These are phyloP conservation scores for slime mould (Dictyostelium discoideum) DNA, from an alignment of 78 protist genomes.

Conservation along the genomic window DNA sequence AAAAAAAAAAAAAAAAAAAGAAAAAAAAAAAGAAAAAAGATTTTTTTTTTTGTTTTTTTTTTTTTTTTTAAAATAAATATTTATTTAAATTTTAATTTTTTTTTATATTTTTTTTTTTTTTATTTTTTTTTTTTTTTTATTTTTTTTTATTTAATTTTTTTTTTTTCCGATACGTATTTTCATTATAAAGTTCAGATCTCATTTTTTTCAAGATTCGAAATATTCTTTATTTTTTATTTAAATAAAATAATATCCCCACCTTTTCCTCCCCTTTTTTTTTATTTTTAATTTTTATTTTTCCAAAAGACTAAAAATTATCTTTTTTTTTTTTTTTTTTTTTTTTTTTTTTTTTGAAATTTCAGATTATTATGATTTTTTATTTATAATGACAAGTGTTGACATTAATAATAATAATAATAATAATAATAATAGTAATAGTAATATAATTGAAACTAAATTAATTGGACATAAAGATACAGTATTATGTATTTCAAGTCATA, in stretches of 20 bases:
- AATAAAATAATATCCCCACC: not conserved
- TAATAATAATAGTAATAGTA: not conserved
- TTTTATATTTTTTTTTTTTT: too few species aligned
- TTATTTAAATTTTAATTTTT: too few species aligned
- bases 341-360: too few species aligned
- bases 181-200: not conserved
- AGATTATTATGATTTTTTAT: not conserved
- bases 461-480: slow-evolving; percentile 67
- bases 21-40: not conserved
- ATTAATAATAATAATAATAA: not conserved
- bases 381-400: not conserved
- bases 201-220: not conserved
- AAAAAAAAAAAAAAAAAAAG: not conserved
- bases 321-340: too few species aligned
- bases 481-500: slow-evolving; percentile 1
- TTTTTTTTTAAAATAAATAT: not conserved
- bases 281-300: too few species aligned
- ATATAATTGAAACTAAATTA: slow-evolving; percentile 23
- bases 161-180: not conserved
- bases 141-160: not conserved
- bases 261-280: too few species aligned
- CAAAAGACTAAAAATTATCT: too few species aligned
- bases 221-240: not conserved
- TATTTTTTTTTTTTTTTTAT: too few species aligned
- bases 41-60: not conserved